Base-by-base conservation (phyloP, 2,329 filamentous ascomycete genomes). In the Aspergillus vadensis region DNA sequence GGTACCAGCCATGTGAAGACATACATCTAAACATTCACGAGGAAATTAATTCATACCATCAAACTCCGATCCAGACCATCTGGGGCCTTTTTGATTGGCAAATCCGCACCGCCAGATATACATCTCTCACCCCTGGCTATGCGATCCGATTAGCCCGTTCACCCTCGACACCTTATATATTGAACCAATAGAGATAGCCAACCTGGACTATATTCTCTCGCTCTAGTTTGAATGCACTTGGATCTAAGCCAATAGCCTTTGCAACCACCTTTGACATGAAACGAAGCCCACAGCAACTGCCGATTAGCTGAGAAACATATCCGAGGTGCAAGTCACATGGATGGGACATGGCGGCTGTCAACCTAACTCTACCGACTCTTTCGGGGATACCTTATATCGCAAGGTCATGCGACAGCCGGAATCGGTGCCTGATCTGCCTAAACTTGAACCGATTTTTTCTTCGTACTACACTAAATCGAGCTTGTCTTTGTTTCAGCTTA, bases 401-500 rank as follows among this genome's bases (percentile, higher is more conserved):
- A 57, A 50, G 55, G 55, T 63, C 61, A 63, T 63, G 61, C 23
- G 61, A 60, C 43, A 25, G 25, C 15, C 19, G 44, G 21, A 32
- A 41, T 52, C 48, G 48, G 60, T 63, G 57, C 60, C 60, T 63
- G 60, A 63, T 57, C 59, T 63, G 57, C 58, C 49, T 51, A 39
- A 41, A 49, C 49, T 36, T 44, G 41, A 63, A 58, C 39, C 52
- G 17, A 38, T 49, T 56, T 36, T 17, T 19, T 19, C n/a, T 19
- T 30, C 27, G 36, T 44, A 15, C 21, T 39, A 39, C 57, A 41
- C 59, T 19, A 19, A 19, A 21, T 53, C 30, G 50, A 55, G 53
- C 47, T 32, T 48, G 47, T 27, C 49, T 60, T 60, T 60, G 59
- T 61, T 61, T 61, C 55, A 61, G 59, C 49, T 57, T 54, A 60